Evolutionary conservation across 179 eudicot species (phyloP), one percentile per base, ranked within the genome.

Genomic region (Sideroxylon spinosum): DNA sequence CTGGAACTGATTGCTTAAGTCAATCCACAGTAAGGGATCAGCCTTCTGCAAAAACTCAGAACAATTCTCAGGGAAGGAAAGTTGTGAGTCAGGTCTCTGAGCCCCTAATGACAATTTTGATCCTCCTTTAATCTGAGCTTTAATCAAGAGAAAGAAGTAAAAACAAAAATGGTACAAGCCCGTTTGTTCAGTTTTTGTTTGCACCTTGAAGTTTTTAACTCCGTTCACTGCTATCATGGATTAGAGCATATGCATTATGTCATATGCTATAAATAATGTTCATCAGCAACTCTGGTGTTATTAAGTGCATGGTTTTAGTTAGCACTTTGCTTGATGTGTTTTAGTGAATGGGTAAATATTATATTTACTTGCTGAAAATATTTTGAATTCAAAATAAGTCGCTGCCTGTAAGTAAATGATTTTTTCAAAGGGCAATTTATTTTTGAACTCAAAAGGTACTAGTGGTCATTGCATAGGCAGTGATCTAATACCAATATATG

Each of bases 31-130:
- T 4, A 14, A 74, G 60, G 75, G 77, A 81, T 75, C 81, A 55
- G 72, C 65, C 73, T 48, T 78, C 72, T 23, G 16, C 49, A 17
- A 71, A 29, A 66, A 29, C 64, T 59, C 63, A 73, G 72, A 78
- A 72, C 60, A 55, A 48, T 67, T 81, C 75, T 62, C 79, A 56
- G 73, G 72, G 61, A 59, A 80, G 76, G 81, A 78, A 60, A 76
- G 68, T 55, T 78, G 86, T 82, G 78, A 82, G 85, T 76, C 57
- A 37, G 32, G 68, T 60, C 46, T 78, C 26, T 50, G 19, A 37
- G 14, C 1, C 12, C 23, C 46, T 26, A 22, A 12, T 66, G 70
- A 66, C 6, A 59, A 20, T n/a, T 81, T 37, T 62, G n/a, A 11
- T 53, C 13, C 12, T 53, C 16, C 46, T 22, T 49, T 48, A 48